Conservation (phyloP, 345 rosid genomes). For the Arabis alpina region DNA sequence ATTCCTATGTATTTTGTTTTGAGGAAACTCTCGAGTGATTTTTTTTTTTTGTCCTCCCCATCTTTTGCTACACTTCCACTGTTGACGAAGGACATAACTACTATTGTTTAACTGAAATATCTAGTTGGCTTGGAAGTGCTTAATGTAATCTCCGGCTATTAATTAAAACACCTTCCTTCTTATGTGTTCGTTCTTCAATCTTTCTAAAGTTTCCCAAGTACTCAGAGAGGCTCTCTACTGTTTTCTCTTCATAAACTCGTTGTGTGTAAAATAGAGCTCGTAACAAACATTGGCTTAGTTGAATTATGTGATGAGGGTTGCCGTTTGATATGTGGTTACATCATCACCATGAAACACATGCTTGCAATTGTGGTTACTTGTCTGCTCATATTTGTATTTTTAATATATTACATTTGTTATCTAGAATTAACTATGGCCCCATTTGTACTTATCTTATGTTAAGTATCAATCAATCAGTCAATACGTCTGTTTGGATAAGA, state of each 20-base stretch:
- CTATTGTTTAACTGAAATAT: too few relatives aligned
- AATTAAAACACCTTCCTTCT: background rate
- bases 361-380: conserved; percentile 23
- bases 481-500: conserved; percentile 25
- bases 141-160: background rate
- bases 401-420: background rate
- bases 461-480: conserved; percentile 15
- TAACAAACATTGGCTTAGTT: background rate
- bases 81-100: too few relatives aligned
- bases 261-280: conserved; percentile 7
- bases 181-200: background rate
- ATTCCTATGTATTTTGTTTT: too few relatives aligned
- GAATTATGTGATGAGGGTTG: background rate
- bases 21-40: too few relatives aligned
- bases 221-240: background rate
- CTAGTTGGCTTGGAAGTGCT: background rate
- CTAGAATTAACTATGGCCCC: background rate
- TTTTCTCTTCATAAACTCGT: background rate
- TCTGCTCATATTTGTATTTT: conserved; percentile 11
- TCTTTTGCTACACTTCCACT: too few relatives aligned
- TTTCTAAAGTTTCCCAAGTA: background rate
- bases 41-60: too few relatives aligned
- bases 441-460: conserved; percentile 18
- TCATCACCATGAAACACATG: background rate
- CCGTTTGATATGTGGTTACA: conserved; percentile 13